Conservation (phyloP, 257 asterid genomes). For the Pogostemon cablin region DNA sequence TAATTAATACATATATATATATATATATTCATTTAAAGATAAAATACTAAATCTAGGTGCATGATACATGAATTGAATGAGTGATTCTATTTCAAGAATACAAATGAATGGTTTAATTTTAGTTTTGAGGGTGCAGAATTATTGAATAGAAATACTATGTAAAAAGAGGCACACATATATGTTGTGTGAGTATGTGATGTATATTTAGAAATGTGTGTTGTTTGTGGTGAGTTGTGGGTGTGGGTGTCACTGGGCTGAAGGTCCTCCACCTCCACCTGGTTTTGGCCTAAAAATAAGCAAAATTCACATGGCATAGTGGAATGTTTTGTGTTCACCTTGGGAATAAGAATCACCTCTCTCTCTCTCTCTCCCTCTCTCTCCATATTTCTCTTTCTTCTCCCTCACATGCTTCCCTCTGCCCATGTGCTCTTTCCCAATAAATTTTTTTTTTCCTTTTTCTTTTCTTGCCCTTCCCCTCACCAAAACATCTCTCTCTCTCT, state of each 20-base stretch:
- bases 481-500: too few species aligned
- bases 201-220: too few species aligned
- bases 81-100: too few species aligned
- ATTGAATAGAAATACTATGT: too few species aligned
- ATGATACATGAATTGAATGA: too few species aligned
- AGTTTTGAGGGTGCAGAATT: too few species aligned
- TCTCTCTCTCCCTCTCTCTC: constrained; percentile 33
- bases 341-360: constrained; percentile 24
- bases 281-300: constrained; percentile 55
- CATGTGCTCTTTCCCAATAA: constrained; percentile 54
- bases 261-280: constrained; percentile 37
- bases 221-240: constrained; percentile 8
- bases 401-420: constrained; percentile 50
- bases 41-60: too few species aligned
- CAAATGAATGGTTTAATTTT: too few species aligned
- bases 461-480: constrained; percentile 10
- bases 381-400: constrained; percentile 22
- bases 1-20: too few species aligned
- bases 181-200: too few species aligned
- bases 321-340: constrained; percentile 41
- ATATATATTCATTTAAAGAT: too few species aligned
- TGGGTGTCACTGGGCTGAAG: constrained; percentile 22
- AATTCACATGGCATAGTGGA: constrained; percentile 67
- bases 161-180: too few species aligned
- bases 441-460: constrained; percentile 6